Base-by-base conservation (phyloP, 1,284 basidiomycete species). In the Neonothopanus nambi region DNA sequence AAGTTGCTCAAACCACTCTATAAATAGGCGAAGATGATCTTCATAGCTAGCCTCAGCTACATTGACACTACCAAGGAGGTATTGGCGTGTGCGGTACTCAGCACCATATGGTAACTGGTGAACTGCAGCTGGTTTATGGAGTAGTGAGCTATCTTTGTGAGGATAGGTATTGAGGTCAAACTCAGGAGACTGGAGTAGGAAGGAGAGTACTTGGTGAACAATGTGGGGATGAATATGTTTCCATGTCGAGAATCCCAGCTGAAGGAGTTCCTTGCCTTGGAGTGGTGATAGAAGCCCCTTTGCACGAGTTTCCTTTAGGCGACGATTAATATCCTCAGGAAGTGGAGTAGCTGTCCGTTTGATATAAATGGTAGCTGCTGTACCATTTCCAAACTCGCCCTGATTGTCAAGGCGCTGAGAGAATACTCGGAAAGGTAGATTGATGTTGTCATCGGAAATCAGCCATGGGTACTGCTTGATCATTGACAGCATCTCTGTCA, bases 351-450 rank as follows among this genome's bases (percentile, higher is more conserved):
- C 61, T 48, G 59, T 51, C 12, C 55, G 62, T 42, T 65, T 61
- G 39, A 70, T 48, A 38, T 65, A 73, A 0, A 76, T 59, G 1
- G 73, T 74, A 0, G 58, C 68, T 0, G 71, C 70, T 2, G 67
- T 70, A 0, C 70, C 71, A 59, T 57, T 70, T 20, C 65, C 66
- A 60, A 75, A 72, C 21, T 69, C 59, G 15, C 58, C 62, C 47
- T 69, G 55, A 45, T 76, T 71, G 42, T 70, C 55, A 0, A 67
- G 40, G 1, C 69, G 61, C 48, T 74, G 72, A 0, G 69, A 70
- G 56, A 68, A 74, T 3, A 68, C 69, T 24, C 59, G 59, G 51
- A 71, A 65, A 0, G 69, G 60, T 5, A 75, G 51, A 24, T 73
- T 67, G 50, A 75, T 38, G 54, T 76, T 76, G 58, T 76, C 70